A percentile compares a stretch with the other conserved stretches of the same genome.
These are phyloP conservation scores for Colletotrichum kahawae DNA, from an alignment of 2,329 filamentous ascomycete genomes.

Conservation along the genomic window DNA sequence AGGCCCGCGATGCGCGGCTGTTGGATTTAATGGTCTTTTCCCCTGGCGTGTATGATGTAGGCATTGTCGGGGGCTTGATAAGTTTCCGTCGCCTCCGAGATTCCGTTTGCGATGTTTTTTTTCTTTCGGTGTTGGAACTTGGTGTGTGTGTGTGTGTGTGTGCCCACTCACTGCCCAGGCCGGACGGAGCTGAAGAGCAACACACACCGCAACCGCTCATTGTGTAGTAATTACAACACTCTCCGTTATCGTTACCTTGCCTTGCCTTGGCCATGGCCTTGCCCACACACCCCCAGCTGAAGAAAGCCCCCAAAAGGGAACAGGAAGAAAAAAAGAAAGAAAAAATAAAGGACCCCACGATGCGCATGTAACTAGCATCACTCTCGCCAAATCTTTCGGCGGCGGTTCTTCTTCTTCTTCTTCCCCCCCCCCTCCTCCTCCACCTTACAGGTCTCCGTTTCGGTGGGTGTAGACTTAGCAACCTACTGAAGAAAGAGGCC, in stretches of 20 bases:
- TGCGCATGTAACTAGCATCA: background rate
- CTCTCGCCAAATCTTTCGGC: background rate
- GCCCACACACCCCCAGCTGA: background rate
- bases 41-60: background rate
- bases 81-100: background rate
- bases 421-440: no score
- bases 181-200: background rate
- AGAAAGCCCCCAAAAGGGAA: background rate
- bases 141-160: background rate
- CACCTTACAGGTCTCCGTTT: background rate
- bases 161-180: background rate
- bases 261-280: background rate
- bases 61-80: background rate
- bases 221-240: background rate
- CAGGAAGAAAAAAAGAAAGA: background rate
- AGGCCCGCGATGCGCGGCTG: slow-evolving; percentile 1
- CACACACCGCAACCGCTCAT: background rate
- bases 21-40: background rate
- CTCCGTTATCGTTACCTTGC: background rate
- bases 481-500: background rate
- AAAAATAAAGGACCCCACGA: background rate
- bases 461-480: background rate
- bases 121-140: background rate
- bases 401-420: background rate
- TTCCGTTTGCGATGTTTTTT: background rate